Conservation (phyloP, 441 rosid genomes). For the Gossypium laxum region DNA sequence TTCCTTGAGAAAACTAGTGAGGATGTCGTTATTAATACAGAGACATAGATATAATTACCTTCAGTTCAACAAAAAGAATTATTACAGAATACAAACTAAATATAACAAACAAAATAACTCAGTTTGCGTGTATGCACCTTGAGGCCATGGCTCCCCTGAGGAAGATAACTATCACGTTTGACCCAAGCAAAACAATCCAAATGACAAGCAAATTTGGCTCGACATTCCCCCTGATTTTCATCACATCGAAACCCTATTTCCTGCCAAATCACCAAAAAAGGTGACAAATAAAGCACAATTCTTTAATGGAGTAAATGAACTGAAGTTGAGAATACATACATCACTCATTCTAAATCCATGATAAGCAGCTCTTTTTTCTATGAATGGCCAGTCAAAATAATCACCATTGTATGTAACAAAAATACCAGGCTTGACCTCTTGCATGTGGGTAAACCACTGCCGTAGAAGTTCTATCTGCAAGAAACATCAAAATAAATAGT, state of each 20-base stretch:
- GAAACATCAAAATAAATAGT: conserved; percentile 20
- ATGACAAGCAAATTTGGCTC: conserved; percentile 87
- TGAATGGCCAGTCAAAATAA: conserved; percentile 95
- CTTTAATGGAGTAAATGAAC: conserved; percentile 3
- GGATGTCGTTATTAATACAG: not conserved
- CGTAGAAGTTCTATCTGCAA: conserved; percentile 74
- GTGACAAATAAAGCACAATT: not conserved
- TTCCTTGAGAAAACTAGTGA: not conserved
- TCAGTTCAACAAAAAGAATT: not conserved
- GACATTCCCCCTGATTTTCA: conserved; percentile 91
- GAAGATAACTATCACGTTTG: conserved; percentile 98
- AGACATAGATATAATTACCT: not conserved
- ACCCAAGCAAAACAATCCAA: conserved; percentile 99
- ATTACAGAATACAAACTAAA: conserved; percentile 13
- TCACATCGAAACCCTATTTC: conserved; percentile 89
- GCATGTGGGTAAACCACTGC: conserved; percentile 91
- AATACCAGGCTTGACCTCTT: conserved; percentile 86
- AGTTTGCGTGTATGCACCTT: conserved; percentile 42
- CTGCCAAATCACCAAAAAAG: conserved; percentile 24
- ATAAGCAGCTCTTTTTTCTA: conserved; percentile 84
- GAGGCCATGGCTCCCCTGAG: conserved; percentile 97
- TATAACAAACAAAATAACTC: not conserved
- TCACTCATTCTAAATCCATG: conserved; percentile 78
- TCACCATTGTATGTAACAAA: conserved; percentile 97
- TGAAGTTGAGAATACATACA: conserved; percentile 36